phyloP scores from a whole-genome alignment of 2,329 filamentous ascomycete species.

The Fusarium scirpi region DNA sequence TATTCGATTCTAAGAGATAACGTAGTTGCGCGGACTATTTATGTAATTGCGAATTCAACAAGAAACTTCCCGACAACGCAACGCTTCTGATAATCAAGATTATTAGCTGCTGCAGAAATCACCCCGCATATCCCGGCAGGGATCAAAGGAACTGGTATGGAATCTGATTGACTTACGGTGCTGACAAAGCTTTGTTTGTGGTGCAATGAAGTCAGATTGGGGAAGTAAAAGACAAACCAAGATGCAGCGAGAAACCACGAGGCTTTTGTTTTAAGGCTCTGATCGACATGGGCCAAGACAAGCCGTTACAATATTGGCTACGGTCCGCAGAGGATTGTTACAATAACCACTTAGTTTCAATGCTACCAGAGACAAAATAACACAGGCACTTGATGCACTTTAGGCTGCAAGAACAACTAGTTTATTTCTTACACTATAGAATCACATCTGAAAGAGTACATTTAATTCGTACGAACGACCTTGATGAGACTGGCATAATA shows the following conservation, averaged over 20 bases:
- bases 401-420: not conserved
- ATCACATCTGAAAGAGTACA: not conserved
- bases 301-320: not conserved
- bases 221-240: not conserved
- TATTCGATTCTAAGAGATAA: slow-evolving; percentile 1
- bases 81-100: slow-evolving; percentile 23
- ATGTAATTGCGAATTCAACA: slow-evolving; percentile 28
- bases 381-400: not conserved
- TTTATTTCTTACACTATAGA: not conserved
- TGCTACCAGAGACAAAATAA: not conserved
- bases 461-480: not conserved
- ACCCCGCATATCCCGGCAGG: slow-evolving; percentile 31
- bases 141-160: slow-evolving; percentile 19
- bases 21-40: slow-evolving; percentile 21
- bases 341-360: not conserved
- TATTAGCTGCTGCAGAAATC: slow-evolving; percentile 16
- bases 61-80: not conserved
- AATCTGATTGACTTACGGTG: slow-evolving; percentile 24
- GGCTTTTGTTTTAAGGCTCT: not conserved
- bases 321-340: not conserved
- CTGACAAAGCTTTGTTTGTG: slow-evolving; percentile 32
- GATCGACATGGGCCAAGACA: not conserved
- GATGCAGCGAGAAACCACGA: slow-evolving; percentile 2
- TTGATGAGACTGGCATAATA: not conserved
- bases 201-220: slow-evolving; percentile 23